Evolutionary conservation across 1,284 basidiomycete species (phyloP).

Genomic region (Papiliotrema nemorosa): DNA sequence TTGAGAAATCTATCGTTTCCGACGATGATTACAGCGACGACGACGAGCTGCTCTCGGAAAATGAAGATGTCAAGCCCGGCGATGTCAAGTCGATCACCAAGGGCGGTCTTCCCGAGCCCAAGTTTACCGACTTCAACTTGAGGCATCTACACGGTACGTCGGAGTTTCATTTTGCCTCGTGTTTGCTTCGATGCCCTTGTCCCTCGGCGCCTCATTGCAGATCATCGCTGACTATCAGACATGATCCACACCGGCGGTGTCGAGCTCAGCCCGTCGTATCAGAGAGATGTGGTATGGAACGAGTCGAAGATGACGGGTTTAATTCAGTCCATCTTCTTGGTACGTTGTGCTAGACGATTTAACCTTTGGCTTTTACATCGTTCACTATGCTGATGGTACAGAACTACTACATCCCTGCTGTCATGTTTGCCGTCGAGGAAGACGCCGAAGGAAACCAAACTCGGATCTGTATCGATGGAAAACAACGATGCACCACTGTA

Average conservation of each 20-base stretch:
- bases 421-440: constrained; percentile 36
- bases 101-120: constrained; percentile 24
- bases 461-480: constrained; percentile 45
- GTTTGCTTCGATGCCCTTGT: neutral
- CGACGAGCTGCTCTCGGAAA: constrained; percentile 22
- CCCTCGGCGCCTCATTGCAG: neutral
- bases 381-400: constrained; percentile 6
- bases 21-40: constrained; percentile 33
- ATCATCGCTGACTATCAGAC: constrained; percentile 16
- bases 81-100: constrained; percentile 14
- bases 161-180: neutral
- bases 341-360: constrained; percentile 12
- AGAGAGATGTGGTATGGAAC: constrained; percentile 47
- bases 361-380: too few relatives aligned
- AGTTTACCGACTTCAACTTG: constrained; percentile 20
- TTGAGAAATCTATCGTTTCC: neutral
- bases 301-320: constrained; percentile 26
- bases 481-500: constrained; percentile 45
- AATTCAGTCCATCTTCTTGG: constrained; percentile 37
- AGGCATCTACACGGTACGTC: constrained; percentile 30
- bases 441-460: constrained; percentile 18
- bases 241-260: constrained; percentile 34
- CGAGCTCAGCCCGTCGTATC: constrained; percentile 39
- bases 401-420: constrained; percentile 46
- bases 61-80: constrained; percentile 20